A percentile compares a stretch with the other conserved stretches of the same genome.
Conservation (phyloP, 768 basidiomycete genomes). For the Multifurca ochricompacta region DNA sequence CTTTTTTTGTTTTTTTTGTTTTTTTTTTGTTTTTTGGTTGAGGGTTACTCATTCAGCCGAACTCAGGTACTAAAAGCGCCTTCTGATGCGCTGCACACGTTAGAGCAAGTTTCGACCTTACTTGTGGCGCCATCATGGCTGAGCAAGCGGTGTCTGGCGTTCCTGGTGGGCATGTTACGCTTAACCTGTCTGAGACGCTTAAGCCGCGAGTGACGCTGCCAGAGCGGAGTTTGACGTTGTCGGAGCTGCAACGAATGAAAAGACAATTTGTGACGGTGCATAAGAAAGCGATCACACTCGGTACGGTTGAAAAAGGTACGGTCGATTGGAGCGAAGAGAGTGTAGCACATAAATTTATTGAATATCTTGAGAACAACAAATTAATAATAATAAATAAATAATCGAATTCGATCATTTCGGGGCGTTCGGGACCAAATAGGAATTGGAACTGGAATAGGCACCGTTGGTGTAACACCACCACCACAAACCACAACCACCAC, state of each 20-base stretch:
- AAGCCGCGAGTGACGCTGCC: slow-evolving; percentile 55
- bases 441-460: too few species aligned
- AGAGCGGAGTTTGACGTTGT: slow-evolving; percentile 63
- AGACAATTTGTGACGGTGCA: slow-evolving; percentile 88
- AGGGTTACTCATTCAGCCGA: not conserved
- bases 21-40: not conserved
- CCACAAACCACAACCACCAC: too few species aligned
- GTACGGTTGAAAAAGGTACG: slow-evolving; percentile 65
- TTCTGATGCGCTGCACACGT: slow-evolving; percentile 74
- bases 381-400: too few species aligned
- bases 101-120: slow-evolving; percentile 69
- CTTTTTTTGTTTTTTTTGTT: not conserved
- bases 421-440: not conserved
- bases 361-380: slow-evolving; percentile 70
- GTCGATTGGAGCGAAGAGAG: slow-evolving; percentile 74
- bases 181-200: slow-evolving; percentile 36
- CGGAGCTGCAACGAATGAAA: slow-evolving; percentile 83
- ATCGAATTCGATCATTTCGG: too few species aligned
- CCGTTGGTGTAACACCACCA: too few species aligned
- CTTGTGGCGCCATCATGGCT: slow-evolving; percentile 68
- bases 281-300: slow-evolving; percentile 81
- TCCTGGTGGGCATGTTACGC: slow-evolving; percentile 44
- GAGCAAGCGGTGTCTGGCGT: slow-evolving; percentile 49
- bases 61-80: slow-evolving; percentile 75
- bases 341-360: slow-evolving; percentile 60